These are phyloP conservation scores for Rhodotorula glutinis DNA, from an alignment of 1,284 basidiomycete genomes.

Conservation along the genomic window DNA sequence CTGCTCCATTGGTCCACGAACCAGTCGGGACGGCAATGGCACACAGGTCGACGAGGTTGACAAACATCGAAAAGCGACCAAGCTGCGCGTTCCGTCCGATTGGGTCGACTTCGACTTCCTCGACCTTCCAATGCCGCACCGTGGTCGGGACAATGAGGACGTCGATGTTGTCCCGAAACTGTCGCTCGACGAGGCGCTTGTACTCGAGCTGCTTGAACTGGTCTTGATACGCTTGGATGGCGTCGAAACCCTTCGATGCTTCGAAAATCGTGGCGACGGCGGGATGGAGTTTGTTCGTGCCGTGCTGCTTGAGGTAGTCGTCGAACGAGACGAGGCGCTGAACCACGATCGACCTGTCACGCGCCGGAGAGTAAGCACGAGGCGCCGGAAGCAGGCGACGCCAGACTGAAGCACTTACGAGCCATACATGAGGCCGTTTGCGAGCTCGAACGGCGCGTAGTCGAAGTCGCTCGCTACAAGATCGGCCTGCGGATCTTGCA, in stretches of 20 bases:
- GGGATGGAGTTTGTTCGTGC: constrained; percentile 8
- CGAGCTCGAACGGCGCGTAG: constrained; percentile 14
- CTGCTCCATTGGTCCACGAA: neutral
- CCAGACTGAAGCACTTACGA: neutral
- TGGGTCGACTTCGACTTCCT: constrained; percentile 13
- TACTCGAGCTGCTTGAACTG: constrained; percentile 5
- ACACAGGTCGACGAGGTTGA: constrained; percentile 18
- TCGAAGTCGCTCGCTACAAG: neutral
- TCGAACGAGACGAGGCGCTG: constrained; percentile 20
- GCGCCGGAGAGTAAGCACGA: neutral
- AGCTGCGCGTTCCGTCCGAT: constrained; percentile 13
- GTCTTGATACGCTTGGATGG: constrained; percentile 10
- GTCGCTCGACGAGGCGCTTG: constrained; percentile 1
- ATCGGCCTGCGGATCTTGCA: neutral
- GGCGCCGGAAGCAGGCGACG: no score
- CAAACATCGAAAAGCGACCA: constrained; percentile 17
- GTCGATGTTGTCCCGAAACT: constrained; percentile 18
- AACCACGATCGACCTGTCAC: constrained; percentile 9
- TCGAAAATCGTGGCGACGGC: constrained; percentile 12
- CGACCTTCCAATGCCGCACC: constrained; percentile 6
- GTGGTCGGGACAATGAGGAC: constrained; percentile 20
- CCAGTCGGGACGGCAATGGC: constrained; percentile 14
- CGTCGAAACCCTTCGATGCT: neutral
- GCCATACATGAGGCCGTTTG: constrained; percentile 16
- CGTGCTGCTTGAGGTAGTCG: constrained; percentile 9